These are phyloP conservation scores for Turnera subulata DNA, from an alignment of 345 rosid species.

Conservation along the genomic window DNA sequence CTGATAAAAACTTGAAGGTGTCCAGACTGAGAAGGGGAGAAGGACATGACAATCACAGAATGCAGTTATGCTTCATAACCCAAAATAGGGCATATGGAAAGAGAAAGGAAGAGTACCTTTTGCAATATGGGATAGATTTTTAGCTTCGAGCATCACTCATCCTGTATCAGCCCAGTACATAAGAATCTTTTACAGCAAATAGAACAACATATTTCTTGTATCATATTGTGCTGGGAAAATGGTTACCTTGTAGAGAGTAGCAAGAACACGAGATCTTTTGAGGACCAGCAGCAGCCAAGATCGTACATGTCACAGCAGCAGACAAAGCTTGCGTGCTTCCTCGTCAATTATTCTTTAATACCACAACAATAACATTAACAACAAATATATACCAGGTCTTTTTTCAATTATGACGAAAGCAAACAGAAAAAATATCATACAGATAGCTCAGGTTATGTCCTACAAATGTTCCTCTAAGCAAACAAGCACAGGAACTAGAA, in stretches of 20 bases:
- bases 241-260: constrained; percentile 83
- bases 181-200: constrained; percentile 4
- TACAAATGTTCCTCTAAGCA: too few relatives aligned
- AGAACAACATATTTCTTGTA: neutral
- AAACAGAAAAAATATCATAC: too few relatives aligned
- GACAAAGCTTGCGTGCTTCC: constrained; percentile 84
- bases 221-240: neutral
- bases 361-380: constrained; percentile 1
- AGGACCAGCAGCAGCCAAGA: constrained; percentile 97
- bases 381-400: neutral
- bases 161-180: too few relatives aligned
- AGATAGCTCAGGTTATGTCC: too few relatives aligned
- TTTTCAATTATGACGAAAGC: too few relatives aligned
- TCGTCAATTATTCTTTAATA: constrained; percentile 72
- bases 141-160: constrained; percentile 91
- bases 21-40: neutral
- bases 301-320: constrained; percentile 96
- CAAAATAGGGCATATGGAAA: neutral
- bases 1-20: neutral
- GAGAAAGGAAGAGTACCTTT: constrained; percentile 48
- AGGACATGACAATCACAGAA: neutral
- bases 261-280: constrained; percentile 94
- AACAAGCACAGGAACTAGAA: too few relatives aligned
- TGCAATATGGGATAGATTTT: constrained; percentile 93
- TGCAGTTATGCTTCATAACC: neutral